Evolutionary conservation across 257 asterid genomes (phyloP).

Genomic region (Solanum arcanum): DNA sequence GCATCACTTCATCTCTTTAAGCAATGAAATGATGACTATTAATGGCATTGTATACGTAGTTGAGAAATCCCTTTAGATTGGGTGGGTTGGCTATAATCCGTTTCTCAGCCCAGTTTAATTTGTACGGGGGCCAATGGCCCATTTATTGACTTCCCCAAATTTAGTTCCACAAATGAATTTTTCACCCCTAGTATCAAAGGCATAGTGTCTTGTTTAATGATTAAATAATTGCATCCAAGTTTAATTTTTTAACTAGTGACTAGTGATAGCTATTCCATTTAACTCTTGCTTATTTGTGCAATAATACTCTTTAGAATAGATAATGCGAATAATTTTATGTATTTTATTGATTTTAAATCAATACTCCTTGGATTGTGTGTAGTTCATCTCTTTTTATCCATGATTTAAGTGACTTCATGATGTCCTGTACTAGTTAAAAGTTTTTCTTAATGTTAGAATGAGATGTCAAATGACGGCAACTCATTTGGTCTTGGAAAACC

Average conservation of each 20-base stretch:
- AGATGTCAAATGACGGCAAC: not conserved
- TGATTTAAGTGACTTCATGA: not conserved
- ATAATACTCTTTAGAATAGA: not conserved
- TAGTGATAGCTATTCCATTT: not conserved
- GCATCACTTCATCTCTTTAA: not conserved
- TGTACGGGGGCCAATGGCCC: not conserved
- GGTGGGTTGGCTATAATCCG: not conserved
- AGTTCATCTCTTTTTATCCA: not conserved
- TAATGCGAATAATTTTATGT: not conserved
- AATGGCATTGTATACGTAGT: not conserved
- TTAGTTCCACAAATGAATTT: not conserved
- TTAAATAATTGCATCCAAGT: not conserved
- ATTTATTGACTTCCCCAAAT: not conserved
- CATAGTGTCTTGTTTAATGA: not conserved
- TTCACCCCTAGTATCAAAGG: not conserved
- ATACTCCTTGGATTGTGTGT: not conserved
- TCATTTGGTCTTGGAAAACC: not conserved
- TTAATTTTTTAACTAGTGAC: not conserved
- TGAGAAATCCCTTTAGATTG: not conserved
- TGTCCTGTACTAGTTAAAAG: not conserved
- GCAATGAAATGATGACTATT: not conserved
- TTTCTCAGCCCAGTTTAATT: not conserved
- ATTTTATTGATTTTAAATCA: not conserved
- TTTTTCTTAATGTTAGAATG: not conserved
- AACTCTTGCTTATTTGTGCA: not conserved